Evolutionary conservation across 2,329 filamentous ascomycete genomes (phyloP), one percentile per base, ranked within the genome.

Genomic region (Fusarium sp.): DNA sequence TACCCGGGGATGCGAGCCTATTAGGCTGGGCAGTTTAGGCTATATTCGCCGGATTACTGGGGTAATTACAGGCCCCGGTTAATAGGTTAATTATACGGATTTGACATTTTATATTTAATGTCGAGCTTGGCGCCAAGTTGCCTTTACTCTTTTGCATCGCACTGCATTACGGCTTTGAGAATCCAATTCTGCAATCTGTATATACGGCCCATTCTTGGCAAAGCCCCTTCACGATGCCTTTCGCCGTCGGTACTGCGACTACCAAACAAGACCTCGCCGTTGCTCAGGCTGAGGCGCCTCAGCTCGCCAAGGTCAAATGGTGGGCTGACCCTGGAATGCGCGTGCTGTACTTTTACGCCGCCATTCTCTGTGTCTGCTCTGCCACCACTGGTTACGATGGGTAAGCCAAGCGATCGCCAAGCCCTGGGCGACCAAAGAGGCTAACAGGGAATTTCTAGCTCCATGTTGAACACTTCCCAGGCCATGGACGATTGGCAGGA

Each of bases 381-480:
- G 88, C 88, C 46, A 90, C 88, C 25, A 90, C 88, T 7, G 88
- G 88, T 57, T 90, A 90, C 76, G 89, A 91, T 80, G 87, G 88
- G 65, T 69, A 69, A 50, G 46, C 47, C 29, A 50, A 70, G 65
- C 11, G 20, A 39, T 62, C 11, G 31, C 17, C 25, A n/a, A 9
- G 17, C 3, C 31, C 15, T 27, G 13, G 22, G 31, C n/a, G 22
- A 14, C 31, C 12, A 2, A 5, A 15, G 4, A n/a, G 27, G 20
- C 63, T 66, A 45, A 66, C 20, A n/a, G 2, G 4, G n/a, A 3
- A 13, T 8, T 5, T 7, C 5, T 7, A 66, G 64, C 6, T 67
- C 64, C 62, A 87, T 88, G 85, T 81, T 89, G 65, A 90, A 90
- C 79, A 88, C 87, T 7, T 88, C 86, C 4, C 87, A 89, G 81